Base-by-base conservation (phyloP, 768 basidiomycete species). In the Arthromyces matolae region DNA sequence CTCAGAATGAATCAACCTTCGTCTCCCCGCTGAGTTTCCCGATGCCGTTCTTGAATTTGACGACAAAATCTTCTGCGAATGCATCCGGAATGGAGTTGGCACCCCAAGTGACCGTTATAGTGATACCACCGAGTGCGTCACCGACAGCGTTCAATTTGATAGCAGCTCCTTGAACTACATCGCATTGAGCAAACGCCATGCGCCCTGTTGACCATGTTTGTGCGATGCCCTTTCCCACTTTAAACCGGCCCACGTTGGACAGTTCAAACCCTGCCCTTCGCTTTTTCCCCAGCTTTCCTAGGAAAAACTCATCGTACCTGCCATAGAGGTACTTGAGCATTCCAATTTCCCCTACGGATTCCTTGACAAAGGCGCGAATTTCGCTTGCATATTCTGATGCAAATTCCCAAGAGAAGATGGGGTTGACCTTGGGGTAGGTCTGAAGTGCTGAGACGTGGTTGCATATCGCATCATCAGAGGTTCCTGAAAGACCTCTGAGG, bases 191-290 rank as follows among this genome's bases (percentile, higher is more conserved):
- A 42, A 67, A 69, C 5, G 43, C 51, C 57, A 61, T 55, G 18
- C 46, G 46, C 29, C 52, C 60, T 8, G 58, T 56, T 31, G 47
- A 51, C 63, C 61, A 64, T 25, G 19, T 38, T 27, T 20, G 28
- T 10, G 47, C 47, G 18, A 23, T 18, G 8, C 9, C 35, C 18
- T 37, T 20, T 29, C 34, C 33, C 1, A 36, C 34, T 7, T 50
- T 48, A 22, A 70, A 65, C 4, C 51, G 55, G 12, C 72, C 71
- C 12, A 69, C 42, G 53, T 75, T 75, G n/a, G 72, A 73, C 9
- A 73, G 42, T 50, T 67, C 65, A 14, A 74, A 43, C 25, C 62
- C 63, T 14, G 14, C 54, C 5, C 47, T 50, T 20, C 72, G 59
- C 53, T 71, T 70, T 51, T 56, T 60, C 13, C 66, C 69, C 14